Evolutionary conservation across 768 basidiomycete species (phyloP), one percentile per base, ranked within the genome.

Genomic region (Amyloporia xantha): DNA sequence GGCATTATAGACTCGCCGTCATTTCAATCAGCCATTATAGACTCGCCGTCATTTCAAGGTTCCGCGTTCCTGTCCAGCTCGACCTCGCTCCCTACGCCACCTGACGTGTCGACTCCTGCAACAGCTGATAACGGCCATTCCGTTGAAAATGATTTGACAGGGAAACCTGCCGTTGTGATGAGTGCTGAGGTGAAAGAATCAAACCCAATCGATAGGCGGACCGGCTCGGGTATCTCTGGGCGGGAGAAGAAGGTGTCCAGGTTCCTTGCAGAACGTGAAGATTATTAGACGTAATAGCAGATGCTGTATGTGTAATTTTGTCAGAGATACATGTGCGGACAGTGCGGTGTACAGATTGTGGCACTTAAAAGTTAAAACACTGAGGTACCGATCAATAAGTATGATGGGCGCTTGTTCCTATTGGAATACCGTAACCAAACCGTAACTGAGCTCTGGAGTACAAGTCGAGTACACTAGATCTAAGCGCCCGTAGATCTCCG

Each of bases 221-320:
- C 35, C 17, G 30, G 12, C 4, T n/a, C 46, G 13, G 52, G 28
- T 13, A 25, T 24, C 3, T 21, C 40, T 10, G 46, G 33, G 25
- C 47, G 45, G 3, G 55, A 53, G 40, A 54, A 54, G 40, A 60
- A 46, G 33, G 51, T 59, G 1, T 64, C 64, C 4, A 56, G 56
- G 17, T 63, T 66, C 43, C 52, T 51, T 17, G 57, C 59, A n/a
- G 58, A 61, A 27, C 46, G 57, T n/a, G n/a, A n/a, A n/a, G n/a
- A n/a, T n/a, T n/a, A n/a, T n/a, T n/a, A n/a, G n/a, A n/a, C n/a
- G n/a, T n/a, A n/a, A n/a, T n/a, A n/a, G n/a, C n/a, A n/a, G n/a
- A n/a, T n/a, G n/a, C n/a, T n/a, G n/a, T n/a, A n/a, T n/a, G n/a
- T n/a, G n/a, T n/a, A n/a, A n/a, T n/a, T n/a, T n/a, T n/a, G n/a